These are phyloP conservation scores for Spatholobus suberectus DNA, from an alignment of 306 rosid species.

Conservation along the genomic window DNA sequence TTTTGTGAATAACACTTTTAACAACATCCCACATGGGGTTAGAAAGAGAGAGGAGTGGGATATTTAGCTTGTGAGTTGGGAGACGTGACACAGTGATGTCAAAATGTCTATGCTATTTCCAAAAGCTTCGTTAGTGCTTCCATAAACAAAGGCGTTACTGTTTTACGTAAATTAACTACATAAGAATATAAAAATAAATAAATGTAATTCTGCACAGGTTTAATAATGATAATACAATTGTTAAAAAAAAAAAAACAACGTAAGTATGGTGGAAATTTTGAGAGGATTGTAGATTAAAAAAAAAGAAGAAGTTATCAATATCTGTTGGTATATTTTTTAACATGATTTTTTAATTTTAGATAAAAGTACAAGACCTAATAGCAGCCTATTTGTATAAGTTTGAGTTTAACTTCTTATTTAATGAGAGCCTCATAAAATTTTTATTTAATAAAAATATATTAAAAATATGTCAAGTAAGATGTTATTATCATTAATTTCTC, in stretches of 20 bases:
- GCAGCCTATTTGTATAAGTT: neutral
- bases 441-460: neutral
- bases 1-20: conserved; percentile 55
- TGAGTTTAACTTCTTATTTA: neutral
- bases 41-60: neutral
- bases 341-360: neutral
- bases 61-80: conserved; percentile 27
- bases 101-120: conserved; percentile 16
- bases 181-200: neutral
- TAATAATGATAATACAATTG: neutral
- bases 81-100: neutral
- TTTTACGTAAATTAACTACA: neutral
- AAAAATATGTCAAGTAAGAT: neutral
- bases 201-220: neutral
- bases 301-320: neutral
- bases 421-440: neutral
- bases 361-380: neutral
- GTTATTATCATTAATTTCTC: neutral
- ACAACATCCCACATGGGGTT: conserved; percentile 52
- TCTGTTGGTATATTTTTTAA: neutral
- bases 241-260: neutral
- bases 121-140: conserved; percentile 29
- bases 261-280: neutral
- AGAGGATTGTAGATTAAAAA: neutral
- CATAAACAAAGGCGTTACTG: neutral